phyloP scores from a whole-genome alignment of 768 basidiomycete genomes.

The Myochromella boudieri region DNA sequence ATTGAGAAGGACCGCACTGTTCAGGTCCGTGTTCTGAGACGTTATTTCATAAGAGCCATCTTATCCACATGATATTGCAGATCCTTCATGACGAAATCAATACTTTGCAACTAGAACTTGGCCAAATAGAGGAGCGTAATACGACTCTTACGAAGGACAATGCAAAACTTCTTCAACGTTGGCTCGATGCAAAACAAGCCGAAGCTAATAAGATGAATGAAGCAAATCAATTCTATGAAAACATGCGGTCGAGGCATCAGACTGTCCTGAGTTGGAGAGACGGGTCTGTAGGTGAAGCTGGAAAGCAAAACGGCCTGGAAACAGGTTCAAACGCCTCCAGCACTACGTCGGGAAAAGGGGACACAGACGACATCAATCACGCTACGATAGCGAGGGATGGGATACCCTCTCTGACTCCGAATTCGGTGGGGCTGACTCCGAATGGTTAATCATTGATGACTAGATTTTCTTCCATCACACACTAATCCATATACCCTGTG shows the following conservation, averaged over 20 bases:
- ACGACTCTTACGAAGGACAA: constrained; percentile 89
- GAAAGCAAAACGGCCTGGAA: constrained; percentile 26
- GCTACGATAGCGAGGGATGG: constrained; percentile 65
- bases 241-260: constrained; percentile 75
- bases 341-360: constrained; percentile 71
- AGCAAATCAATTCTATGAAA: constrained; percentile 86
- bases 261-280: constrained; percentile 60
- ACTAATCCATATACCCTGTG: constrained; percentile 31
- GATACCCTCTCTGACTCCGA: constrained; percentile 66
- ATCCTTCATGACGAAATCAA: constrained; percentile 94
- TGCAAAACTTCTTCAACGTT: constrained; percentile 90
- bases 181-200: constrained; percentile 92
- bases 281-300: constrained; percentile 25
- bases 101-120: constrained; percentile 87
- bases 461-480: constrained; percentile 9
- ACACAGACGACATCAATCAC: constrained; percentile 46
- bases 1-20: constrained; percentile 85
- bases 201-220: constrained; percentile 97
- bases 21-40: constrained; percentile 57
- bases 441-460: constrained; percentile 81
- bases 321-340: constrained; percentile 29
- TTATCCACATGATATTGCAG: constrained; percentile 37
- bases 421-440: constrained; percentile 81
- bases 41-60: constrained; percentile 1
- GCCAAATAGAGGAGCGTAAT: constrained; percentile 87